Evolutionary conservation across 495 filamentous ascomycete species (phyloP), one percentile per base, ranked within the genome.

Genomic region (Podospora anserina): DNA sequence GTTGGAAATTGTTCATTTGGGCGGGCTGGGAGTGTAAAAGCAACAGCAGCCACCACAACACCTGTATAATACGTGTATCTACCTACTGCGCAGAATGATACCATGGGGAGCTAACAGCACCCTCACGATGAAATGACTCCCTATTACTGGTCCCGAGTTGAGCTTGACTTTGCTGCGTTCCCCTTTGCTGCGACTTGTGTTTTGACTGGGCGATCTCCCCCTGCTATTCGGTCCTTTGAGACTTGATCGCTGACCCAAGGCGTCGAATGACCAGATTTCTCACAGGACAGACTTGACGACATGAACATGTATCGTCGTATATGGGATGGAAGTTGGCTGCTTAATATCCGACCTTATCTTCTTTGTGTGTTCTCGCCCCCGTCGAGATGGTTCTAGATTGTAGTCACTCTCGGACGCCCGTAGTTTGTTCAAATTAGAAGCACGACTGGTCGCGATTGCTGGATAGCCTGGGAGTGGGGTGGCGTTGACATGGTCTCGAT

Each of bases 21-120:
- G 3, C 39, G 39, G 39, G 13, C 39, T 49, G 39, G 39, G 66
- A 60, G 28, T 66, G 28, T 39, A 30, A 27, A 26, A 64, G 59
- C 66, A 53, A 26, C 28, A 56, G 34, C 63, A 69, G 19, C 44
- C 16, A 69, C 53, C 66, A 71, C 49, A 57, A 71, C 66, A 27
- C 44, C 19, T 71, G 64, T 70, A 71, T 58, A 61, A 71, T 64
- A 66, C 30, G 55, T 71, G 70, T 63, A 71, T 69, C 49, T 63
- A 59, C 68, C 68, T 49, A 39, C 54, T 64, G 34, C 39, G 34
- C 32, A 69, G 67, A 70, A 72, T 70, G 70, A 72, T 67, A 70
- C 70, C 70, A 70, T 53, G 58, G 28, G 34, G 61, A 20, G 13
- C 20, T 6, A 30, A 30, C 34, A 30, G 53, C 53, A 55, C 61